These are phyloP conservation scores for Stemphylium lycopersici DNA, from an alignment of 2,329 filamentous ascomycete genomes.

Conservation along the genomic window DNA sequence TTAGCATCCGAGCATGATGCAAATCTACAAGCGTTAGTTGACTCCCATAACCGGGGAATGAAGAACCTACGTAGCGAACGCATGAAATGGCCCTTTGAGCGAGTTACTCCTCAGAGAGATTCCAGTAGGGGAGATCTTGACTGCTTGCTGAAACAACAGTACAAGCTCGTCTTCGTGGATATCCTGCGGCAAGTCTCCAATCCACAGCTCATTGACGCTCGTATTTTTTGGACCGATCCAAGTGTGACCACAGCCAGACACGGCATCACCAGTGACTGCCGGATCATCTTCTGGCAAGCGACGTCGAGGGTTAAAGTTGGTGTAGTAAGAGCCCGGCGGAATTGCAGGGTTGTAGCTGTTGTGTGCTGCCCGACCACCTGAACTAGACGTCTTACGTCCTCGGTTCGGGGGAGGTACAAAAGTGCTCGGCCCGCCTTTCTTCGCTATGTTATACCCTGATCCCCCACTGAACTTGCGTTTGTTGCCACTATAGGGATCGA, in stretches of 20 bases:
- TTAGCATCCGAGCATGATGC: conserved; percentile 17
- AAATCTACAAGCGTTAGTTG: conserved; percentile 26
- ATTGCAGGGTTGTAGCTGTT: conserved; percentile 16
- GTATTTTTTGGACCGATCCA: conserved; percentile 42
- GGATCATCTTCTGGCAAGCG: conserved; percentile 22
- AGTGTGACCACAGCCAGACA: conserved; percentile 30
- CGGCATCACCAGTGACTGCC: conserved; percentile 23
- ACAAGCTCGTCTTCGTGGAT: conserved; percentile 19
- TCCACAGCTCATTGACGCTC: conserved; percentile 34
- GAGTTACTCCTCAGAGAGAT: conserved; percentile 10
- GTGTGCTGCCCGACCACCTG: conserved; percentile 16
- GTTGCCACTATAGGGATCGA: conserved; percentile 8
- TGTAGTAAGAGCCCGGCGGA: conserved; percentile 5
- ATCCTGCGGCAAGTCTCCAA: conserved; percentile 31
- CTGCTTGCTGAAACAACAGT: conserved; percentile 22
- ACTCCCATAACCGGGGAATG: neutral
- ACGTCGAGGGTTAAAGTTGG: neutral
- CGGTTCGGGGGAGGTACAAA: conserved; percentile 20
- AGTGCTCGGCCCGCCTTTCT: conserved; percentile 19
- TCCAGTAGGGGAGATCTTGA: conserved; percentile 14
- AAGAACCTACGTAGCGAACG: conserved; percentile 26
- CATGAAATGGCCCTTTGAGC: conserved; percentile 14
- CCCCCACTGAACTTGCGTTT: conserved; percentile 26
- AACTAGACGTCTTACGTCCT: conserved; percentile 30
- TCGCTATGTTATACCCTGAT: conserved; percentile 12